These are phyloP conservation scores for Backusella liffmaniae DNA, from an alignment of 192 early-diverging fungal species.

Conservation along the genomic window DNA sequence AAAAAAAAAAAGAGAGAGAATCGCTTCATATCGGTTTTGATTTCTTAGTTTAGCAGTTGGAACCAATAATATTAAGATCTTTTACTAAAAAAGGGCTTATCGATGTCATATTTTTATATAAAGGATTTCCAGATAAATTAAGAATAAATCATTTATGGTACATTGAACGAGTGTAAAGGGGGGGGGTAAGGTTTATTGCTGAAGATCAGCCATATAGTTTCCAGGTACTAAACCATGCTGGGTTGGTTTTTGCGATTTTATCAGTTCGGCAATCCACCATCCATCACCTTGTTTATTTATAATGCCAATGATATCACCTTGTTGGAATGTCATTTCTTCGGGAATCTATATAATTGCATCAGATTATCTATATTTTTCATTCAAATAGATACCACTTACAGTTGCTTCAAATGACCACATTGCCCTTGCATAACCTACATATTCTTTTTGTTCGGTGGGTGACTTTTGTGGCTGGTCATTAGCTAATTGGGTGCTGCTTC, in stretches of 20 bases:
- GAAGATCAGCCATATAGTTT: constrained; percentile 30
- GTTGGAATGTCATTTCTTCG: constrained; percentile 49
- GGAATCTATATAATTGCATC: constrained; percentile 31
- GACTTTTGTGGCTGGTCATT: neutral
- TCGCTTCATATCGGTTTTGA: neutral
- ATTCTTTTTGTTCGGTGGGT: neutral
- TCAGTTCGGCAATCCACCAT: constrained; percentile 57
- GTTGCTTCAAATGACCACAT: constrained; percentile 46
- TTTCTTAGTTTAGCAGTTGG: neutral
- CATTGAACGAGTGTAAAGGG: neutral
- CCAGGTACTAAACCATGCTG: constrained; percentile 32
- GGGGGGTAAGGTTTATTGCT: neutral
- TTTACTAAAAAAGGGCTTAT: neutral
- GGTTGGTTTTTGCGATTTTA: constrained; percentile 14
- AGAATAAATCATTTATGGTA: neutral
- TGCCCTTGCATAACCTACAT: constrained; percentile 17
- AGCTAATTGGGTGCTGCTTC: neutral
- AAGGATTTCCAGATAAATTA: neutral
- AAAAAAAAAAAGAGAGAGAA: neutral
- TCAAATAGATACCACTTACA: constrained; percentile 4
- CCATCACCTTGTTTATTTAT: constrained; percentile 48
- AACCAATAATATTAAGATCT: neutral
- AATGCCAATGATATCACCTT: constrained; percentile 47
- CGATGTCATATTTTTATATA: neutral
- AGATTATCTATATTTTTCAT: neutral